Evolutionary conservation across 257 asterid species (phyloP).

Genomic region (Jacaranda copaia): DNA sequence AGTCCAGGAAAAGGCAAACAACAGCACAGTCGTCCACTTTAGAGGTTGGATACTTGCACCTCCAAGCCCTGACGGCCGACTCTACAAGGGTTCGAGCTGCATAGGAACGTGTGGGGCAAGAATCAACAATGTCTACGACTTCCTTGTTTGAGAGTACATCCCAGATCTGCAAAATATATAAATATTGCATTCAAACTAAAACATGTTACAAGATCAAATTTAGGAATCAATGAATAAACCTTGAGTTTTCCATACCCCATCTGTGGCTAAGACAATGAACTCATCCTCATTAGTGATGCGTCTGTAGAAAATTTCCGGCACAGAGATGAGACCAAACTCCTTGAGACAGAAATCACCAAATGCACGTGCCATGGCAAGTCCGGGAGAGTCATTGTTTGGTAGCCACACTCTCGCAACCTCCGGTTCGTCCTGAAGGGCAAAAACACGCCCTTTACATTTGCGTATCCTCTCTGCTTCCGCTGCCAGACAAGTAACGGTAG

Average conservation of each 20-base stretch:
- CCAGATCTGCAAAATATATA: slow-evolving; percentile 63
- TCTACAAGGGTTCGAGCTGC: slow-evolving; percentile 74
- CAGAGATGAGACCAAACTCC: slow-evolving; percentile 85
- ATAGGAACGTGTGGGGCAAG: slow-evolving; percentile 59
- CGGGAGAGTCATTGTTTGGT: slow-evolving; percentile 81
- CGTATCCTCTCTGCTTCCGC: slow-evolving; percentile 90
- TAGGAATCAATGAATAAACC: not conserved
- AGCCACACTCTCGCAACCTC: slow-evolving; percentile 92
- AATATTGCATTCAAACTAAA: not conserved
- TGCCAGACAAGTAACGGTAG: slow-evolving; percentile 37
- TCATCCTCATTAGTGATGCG: slow-evolving; percentile 75
- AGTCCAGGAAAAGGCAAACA: slow-evolving; percentile 80
- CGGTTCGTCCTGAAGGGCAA: slow-evolving; percentile 85
- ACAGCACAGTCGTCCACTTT: slow-evolving; percentile 88
- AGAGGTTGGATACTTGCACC: slow-evolving; percentile 76
- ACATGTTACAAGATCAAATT: not conserved
- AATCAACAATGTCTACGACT: slow-evolving; percentile 68
- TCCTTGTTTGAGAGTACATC: slow-evolving; percentile 88
- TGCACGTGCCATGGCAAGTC: slow-evolving; percentile 98
- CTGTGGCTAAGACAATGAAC: slow-evolving; percentile 81
- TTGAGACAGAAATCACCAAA: slow-evolving; percentile 93
- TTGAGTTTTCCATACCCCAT: slow-evolving; percentile 62
- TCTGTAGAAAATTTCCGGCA: slow-evolving; percentile 77
- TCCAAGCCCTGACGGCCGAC: slow-evolving; percentile 77
- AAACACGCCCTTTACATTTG: slow-evolving; percentile 83